A percentile compares a stretch with the other conserved stretches of the same genome.
Conservation (phyloP, 805 yeast species). For the Yueomyces sp. region DNA sequence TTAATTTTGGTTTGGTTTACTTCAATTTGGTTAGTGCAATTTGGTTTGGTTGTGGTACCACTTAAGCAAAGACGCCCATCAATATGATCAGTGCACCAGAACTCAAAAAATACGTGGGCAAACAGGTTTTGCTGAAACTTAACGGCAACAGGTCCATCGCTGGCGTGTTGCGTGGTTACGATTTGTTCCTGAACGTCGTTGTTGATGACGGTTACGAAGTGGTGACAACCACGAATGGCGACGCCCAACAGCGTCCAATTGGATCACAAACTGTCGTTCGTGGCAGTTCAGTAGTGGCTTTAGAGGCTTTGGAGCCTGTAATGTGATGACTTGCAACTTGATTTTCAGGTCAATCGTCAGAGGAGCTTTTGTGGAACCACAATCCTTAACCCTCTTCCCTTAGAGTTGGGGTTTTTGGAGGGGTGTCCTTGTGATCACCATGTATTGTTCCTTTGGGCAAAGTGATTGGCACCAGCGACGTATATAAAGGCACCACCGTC, state of each 20-base stretch:
- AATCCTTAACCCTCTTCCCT: too few relatives aligned
- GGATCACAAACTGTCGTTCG: slow-evolving; percentile 59
- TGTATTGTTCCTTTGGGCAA: too few relatives aligned
- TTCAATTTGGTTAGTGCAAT: too few relatives aligned
- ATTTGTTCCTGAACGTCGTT: slow-evolving; percentile 60
- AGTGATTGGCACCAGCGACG: too few relatives aligned
- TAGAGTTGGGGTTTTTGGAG: too few relatives aligned
- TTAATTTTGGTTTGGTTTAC: too few relatives aligned
- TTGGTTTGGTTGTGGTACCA: too few relatives aligned
- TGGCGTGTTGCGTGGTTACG: slow-evolving; percentile 82
- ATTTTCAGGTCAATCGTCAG: too few relatives aligned
- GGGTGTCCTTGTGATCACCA: too few relatives aligned
- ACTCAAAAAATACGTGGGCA: slow-evolving; percentile 58
- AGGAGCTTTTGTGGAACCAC: too few relatives aligned
- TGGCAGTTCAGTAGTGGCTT: slow-evolving; percentile 65
- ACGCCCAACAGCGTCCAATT: slow-evolving; percentile 24
- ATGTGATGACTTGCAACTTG: not conserved
- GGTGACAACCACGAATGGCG: slow-evolving; percentile 33
- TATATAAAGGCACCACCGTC: too few relatives aligned
- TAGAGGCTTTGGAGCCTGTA: slow-evolving; percentile 35
- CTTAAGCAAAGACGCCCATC: not conserved
- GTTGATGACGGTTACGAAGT: slow-evolving; percentile 61
- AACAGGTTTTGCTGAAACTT: slow-evolving; percentile 56
- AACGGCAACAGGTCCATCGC: slow-evolving; percentile 67
- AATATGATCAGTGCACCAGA: slow-evolving; percentile 51